Percentiles rank a stretch among this genome's conserved stretches.
These are phyloP conservation scores for Prunus campanulata DNA, from an alignment of 306 rosid genomes.

Conservation along the genomic window DNA sequence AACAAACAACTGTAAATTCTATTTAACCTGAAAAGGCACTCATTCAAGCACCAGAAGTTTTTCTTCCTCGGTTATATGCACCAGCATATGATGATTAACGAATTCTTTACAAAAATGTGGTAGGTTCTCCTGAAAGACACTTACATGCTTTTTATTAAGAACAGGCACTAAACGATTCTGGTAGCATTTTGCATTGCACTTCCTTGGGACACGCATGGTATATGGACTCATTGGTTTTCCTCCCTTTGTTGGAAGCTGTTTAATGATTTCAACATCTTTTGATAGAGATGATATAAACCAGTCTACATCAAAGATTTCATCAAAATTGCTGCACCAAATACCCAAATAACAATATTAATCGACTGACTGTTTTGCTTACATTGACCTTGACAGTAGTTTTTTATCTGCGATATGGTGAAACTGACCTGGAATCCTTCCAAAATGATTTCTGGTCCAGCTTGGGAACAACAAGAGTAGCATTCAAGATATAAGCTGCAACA, in stretches of 20 bases:
- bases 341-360: conserved; percentile 17
- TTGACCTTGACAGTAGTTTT: background rate
- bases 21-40: background rate
- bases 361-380: conserved; percentile 1
- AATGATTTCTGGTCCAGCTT: conserved; percentile 79
- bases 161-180: conserved; percentile 60
- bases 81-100: background rate
- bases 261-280: conserved; percentile 64
- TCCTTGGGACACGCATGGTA: conserved; percentile 82
- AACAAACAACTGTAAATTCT: conserved; percentile 14
- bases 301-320: conserved; percentile 72
- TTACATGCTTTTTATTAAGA: conserved; percentile 66
- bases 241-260: conserved; percentile 53
- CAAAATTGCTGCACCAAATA: conserved; percentile 67
- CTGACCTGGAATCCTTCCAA: conserved; percentile 86
- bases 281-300: conserved; percentile 70
- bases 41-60: background rate
- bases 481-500: conserved; percentile 82
- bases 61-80: background rate
- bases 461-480: conserved; percentile 93
- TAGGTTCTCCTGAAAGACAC: conserved; percentile 16
- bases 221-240: conserved; percentile 41
- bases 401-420: conserved; percentile 5
- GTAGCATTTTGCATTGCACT: conserved; percentile 70
- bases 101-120: background rate